Evolutionary conservation across 495 filamentous ascomycete genomes (phyloP).

Genomic region (Lophiostoma macrostomum): DNA sequence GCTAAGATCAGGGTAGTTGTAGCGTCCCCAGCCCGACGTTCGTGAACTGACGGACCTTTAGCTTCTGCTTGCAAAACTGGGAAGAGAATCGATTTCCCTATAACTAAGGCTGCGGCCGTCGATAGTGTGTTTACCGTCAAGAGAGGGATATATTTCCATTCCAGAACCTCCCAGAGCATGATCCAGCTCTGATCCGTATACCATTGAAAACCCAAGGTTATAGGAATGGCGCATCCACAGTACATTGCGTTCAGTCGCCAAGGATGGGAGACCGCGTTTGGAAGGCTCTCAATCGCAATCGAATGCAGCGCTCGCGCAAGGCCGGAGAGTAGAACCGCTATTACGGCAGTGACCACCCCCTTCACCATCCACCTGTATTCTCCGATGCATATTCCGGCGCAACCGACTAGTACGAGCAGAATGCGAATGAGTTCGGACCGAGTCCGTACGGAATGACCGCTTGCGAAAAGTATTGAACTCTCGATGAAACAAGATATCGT

Average conservation of each 20-base stretch:
- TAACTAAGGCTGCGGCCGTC: background rate
- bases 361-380: slow-evolving; percentile 4
- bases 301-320: background rate
- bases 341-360: background rate
- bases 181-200: background rate
- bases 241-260: background rate
- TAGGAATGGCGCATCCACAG: background rate
- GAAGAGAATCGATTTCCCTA: slow-evolving; percentile 1
- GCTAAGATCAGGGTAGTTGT: background rate
- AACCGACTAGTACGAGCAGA: background rate
- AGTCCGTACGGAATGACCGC: background rate
- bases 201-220: background rate
- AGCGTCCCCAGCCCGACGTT: background rate
- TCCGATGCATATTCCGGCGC: slow-evolving; percentile 6
- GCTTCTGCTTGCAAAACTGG: background rate
- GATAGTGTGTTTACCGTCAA: background rate
- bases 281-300: background rate
- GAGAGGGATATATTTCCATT: background rate
- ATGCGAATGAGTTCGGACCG: background rate
- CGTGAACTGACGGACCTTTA: background rate
- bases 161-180: background rate
- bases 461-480: background rate
- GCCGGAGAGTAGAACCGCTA: slow-evolving; percentile 2
- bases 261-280: background rate
- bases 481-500: background rate